These are phyloP conservation scores for Amanita polypyramis DNA, from an alignment of 768 basidiomycete species.

Conservation along the genomic window DNA sequence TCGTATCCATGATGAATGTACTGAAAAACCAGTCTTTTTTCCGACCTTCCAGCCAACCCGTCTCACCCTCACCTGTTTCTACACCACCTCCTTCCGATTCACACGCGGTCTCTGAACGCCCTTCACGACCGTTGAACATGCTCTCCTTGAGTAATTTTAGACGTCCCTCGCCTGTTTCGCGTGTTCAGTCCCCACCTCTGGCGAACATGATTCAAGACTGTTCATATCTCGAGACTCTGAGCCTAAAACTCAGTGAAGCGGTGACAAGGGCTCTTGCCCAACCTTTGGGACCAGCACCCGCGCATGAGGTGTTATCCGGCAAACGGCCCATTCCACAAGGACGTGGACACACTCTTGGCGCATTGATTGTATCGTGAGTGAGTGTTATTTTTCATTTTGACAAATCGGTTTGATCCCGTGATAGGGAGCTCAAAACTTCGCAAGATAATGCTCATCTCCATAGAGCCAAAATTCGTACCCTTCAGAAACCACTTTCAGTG, in stretches of 20 bases:
- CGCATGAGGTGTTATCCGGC: slow-evolving; percentile 48
- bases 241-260: slow-evolving; percentile 71
- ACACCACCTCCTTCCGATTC: slow-evolving; percentile 28
- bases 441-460: slow-evolving; percentile 54
- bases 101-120: slow-evolving; percentile 28
- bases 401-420: slow-evolving; percentile 11
- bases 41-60: slow-evolving; percentile 50
- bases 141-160: slow-evolving; percentile 51
- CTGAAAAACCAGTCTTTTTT: slow-evolving; percentile 62
- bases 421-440: slow-evolving; percentile 60
- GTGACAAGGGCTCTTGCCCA: slow-evolving; percentile 68
- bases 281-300: slow-evolving; percentile 41
- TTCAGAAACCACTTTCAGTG: slow-evolving; percentile 72
- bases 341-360: slow-evolving; percentile 56
- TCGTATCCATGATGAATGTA: slow-evolving; percentile 42
- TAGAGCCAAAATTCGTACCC: slow-evolving; percentile 58
- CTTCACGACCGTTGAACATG: slow-evolving; percentile 43
- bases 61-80: slow-evolving; percentile 43
- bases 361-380: slow-evolving; percentile 62
- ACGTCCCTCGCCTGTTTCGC: slow-evolving; percentile 40
- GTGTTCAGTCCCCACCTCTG: slow-evolving; percentile 20
- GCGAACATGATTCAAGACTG: slow-evolving; percentile 60
- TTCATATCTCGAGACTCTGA: slow-evolving; percentile 68
- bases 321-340: slow-evolving; percentile 67
- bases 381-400: slow-evolving; percentile 4